A percentile compares a stretch with the other conserved stretches of the same genome.
These are phyloP conservation scores for Quillaja saponaria DNA, from an alignment of 306 rosid species.

Conservation along the genomic window DNA sequence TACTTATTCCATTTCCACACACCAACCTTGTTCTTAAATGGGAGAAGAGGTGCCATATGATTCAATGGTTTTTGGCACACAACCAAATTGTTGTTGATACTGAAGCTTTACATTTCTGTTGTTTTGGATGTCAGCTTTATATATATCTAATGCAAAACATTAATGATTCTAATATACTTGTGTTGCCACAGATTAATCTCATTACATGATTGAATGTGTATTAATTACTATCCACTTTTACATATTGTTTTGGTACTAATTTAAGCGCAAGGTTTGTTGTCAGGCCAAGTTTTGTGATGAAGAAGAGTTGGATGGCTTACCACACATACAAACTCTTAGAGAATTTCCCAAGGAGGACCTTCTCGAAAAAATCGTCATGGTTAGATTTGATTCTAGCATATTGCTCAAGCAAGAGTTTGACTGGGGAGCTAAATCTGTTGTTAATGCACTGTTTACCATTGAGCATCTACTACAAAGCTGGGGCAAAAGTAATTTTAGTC, in stretches of 20 bases:
- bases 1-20: too few relatives aligned
- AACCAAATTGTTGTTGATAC: neutral
- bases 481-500: constrained; percentile 69
- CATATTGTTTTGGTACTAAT: constrained; percentile 26
- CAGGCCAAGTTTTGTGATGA: constrained; percentile 45
- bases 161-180: neutral
- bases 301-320: constrained; percentile 54
- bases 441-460: constrained; percentile 54
- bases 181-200: neutral
- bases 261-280: constrained; percentile 26
- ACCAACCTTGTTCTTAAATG: neutral
- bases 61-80: neutral
- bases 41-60: neutral
- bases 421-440: constrained; percentile 33
- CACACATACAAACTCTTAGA: constrained; percentile 72
- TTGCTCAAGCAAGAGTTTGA: constrained; percentile 48
- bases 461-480: constrained; percentile 57
- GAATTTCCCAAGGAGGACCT: constrained; percentile 74
- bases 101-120: neutral
- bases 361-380: constrained; percentile 66
- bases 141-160: constrained; percentile 14
- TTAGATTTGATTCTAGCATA: constrained; percentile 77
- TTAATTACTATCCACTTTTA: constrained; percentile 8
- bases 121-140: neutral
- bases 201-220: constrained; percentile 16